These are phyloP conservation scores for Carex cristatella DNA, from an alignment of 176 grass and related monocot genomes.

Conservation along the genomic window DNA sequence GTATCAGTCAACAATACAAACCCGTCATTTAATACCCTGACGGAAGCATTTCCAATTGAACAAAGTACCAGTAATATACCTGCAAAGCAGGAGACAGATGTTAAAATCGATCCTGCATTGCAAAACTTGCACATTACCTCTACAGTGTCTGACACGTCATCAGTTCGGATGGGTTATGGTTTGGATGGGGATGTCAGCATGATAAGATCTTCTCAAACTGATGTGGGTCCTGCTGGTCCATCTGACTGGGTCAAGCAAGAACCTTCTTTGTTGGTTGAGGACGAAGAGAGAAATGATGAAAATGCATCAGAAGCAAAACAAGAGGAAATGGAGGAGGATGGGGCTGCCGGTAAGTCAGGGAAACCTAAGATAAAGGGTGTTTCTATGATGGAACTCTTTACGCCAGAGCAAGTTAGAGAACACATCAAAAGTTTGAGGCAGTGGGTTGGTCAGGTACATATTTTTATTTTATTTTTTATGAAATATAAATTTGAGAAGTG, in stretches of 20 bases:
- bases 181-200: conserved; percentile 42
- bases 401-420: conserved; percentile 84
- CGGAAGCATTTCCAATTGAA: conserved; percentile 53
- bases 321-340: conserved; percentile 55
- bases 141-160: conserved; percentile 27
- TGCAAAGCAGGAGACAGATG: conserved; percentile 50
- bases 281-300: conserved; percentile 37
- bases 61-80: conserved; percentile 37
- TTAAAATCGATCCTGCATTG: conserved; percentile 36
- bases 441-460: conserved; percentile 94
- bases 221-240: conserved; percentile 36
- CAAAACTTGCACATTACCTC: neutral
- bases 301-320: conserved; percentile 56
- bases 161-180: conserved; percentile 34
- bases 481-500: conserved; percentile 1
- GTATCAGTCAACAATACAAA: conserved; percentile 42
- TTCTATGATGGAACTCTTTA: conserved; percentile 95
- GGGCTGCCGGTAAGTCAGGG: conserved; percentile 67
- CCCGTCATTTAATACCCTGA: conserved; percentile 29
- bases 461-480: conserved; percentile 18
- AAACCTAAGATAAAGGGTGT: conserved; percentile 99
- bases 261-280: conserved; percentile 36
- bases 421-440: conserved; percentile 86
- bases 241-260: conserved; percentile 79
- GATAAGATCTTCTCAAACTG: conserved; percentile 25